Evolutionary conservation across 2,329 filamentous ascomycete species (phyloP).

Genomic region (Aureobasidium musti): DNA sequence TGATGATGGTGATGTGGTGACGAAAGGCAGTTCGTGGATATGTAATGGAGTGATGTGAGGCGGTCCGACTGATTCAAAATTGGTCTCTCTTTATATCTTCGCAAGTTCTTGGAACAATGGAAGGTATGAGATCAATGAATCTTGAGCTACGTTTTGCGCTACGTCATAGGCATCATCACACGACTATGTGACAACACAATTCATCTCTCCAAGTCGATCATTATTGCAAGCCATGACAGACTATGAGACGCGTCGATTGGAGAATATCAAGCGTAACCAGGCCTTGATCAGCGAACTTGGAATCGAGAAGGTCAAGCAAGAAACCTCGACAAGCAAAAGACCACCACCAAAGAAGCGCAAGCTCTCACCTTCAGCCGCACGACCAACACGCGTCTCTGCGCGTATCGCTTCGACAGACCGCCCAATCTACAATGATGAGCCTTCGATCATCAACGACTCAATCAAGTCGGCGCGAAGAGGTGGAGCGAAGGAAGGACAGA

Average conservation of each 20-base stretch:
- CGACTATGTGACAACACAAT: background rate
- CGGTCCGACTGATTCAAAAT: background rate
- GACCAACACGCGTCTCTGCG: constrained; percentile 45
- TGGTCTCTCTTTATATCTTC: background rate
- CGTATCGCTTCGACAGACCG: constrained; percentile 49
- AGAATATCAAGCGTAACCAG: constrained; percentile 55
- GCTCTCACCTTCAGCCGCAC: constrained; percentile 33
- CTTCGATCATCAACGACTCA: constrained; percentile 4
- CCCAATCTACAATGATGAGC: constrained; percentile 47
- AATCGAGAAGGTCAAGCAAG: constrained; percentile 41
- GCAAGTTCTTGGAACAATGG: background rate
- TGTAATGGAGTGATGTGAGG: background rate
- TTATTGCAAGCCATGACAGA: constrained; percentile 32
- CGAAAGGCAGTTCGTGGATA: background rate
- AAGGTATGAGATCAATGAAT: too few relatives aligned
- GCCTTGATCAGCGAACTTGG: constrained; percentile 52
- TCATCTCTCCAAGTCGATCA: constrained; percentile 18
- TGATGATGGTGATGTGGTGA: constrained; percentile 5
- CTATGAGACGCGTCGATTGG: constrained; percentile 51
- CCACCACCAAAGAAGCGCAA: constrained; percentile 48
- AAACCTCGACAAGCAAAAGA: constrained; percentile 31
- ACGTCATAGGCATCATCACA: constrained; percentile 10
- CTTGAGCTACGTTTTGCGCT: background rate
- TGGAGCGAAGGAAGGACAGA: constrained; percentile 15
- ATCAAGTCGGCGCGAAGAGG: background rate